A percentile compares a stretch with the other conserved stretches of the same genome.
Evolutionary conservation across 495 filamentous ascomycete species (phyloP).

Genomic region (Xylaria telfairii): DNA sequence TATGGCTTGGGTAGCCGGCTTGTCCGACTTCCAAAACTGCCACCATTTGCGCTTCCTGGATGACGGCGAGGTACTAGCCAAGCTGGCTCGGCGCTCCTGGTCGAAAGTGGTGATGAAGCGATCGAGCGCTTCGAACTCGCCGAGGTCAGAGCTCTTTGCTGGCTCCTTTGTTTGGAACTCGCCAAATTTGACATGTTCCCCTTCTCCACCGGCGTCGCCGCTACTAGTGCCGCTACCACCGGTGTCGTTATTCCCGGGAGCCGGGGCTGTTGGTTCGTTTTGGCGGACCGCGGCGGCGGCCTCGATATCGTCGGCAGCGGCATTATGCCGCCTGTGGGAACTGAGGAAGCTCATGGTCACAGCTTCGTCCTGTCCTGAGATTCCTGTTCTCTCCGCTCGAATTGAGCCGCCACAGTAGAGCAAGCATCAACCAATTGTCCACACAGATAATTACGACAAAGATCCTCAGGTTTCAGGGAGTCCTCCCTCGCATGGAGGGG

Average conservation of each 20-base stretch:
- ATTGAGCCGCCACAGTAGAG: neutral
- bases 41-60: conserved; percentile 52
- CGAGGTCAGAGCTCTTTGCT: conserved; percentile 36
- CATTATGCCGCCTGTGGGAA: conserved; percentile 1
- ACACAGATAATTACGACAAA: neutral
- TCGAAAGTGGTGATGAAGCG: conserved; percentile 70
- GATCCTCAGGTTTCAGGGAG: neutral
- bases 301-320: conserved; percentile 23
- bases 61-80: conserved; percentile 55
- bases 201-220: neutral
- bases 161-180: conserved; percentile 30
- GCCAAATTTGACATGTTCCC: conserved; percentile 37
- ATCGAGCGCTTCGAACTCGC: conserved; percentile 57
- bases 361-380: neutral
- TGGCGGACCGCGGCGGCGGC: conserved; percentile 10
- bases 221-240: neutral
- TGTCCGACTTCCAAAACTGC: conserved; percentile 61
- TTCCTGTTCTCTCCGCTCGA: neutral
- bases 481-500: neutral
- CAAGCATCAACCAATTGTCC: neutral
- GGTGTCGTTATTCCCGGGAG: neutral
- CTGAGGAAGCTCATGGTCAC: conserved; percentile 23
- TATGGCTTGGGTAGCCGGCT: conserved; percentile 43
- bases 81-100: conserved; percentile 62
- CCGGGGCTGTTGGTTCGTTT: neutral